Evolutionary conservation across 2,329 filamentous ascomycete species (phyloP), one percentile per base, ranked within the genome.

Genomic region (Cladosporium oxysporum): DNA sequence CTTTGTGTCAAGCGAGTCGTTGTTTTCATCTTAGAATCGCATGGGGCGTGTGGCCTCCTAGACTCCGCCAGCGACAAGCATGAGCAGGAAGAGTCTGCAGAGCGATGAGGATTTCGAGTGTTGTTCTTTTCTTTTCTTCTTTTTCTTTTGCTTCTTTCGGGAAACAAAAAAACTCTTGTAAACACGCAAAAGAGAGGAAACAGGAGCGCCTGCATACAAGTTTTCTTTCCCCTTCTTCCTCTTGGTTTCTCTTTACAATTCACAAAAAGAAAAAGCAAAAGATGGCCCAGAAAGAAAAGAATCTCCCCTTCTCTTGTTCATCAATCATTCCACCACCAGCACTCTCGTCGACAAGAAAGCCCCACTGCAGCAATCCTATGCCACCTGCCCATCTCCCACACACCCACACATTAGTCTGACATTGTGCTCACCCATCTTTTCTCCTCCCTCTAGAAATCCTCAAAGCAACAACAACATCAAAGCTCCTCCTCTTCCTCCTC

Each of bases 1-100:
- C 7, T 61, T 53, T 52, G 44, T 47, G 57, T 47, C 35, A 26
- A 62, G 61, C 61, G 61, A 55, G 28, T 55, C 26, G 18, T 18
- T 44, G 23, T 55, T 7, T 55, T 21, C 33, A 18, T 21, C 18
- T 55, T 55, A 55, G 52, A 52, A 55, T 55, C 52, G 52, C 52
- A 55, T 55, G 50, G 50, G 41, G 41, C 41, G 37, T 44, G 37
- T 44, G 37, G 18, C 37, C 37, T 44, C 37, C 3, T 55, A 55
- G 29, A 55, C 52, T 55, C 31, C 28, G 52, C 52, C 52, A 33
- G 52, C 52, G 52, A 8, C 28, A 55, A 29, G 52, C 52, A 31
- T 55, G 28, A 31, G 52, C 52, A 55, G 52, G 52, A 55, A 55
- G 28, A 29, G 52, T 55, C 52, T 55, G 52, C 52, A 55, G 3